Conservation (phyloP, 768 basidiomycete genomes). For the Infundibulicybe gibba region DNA sequence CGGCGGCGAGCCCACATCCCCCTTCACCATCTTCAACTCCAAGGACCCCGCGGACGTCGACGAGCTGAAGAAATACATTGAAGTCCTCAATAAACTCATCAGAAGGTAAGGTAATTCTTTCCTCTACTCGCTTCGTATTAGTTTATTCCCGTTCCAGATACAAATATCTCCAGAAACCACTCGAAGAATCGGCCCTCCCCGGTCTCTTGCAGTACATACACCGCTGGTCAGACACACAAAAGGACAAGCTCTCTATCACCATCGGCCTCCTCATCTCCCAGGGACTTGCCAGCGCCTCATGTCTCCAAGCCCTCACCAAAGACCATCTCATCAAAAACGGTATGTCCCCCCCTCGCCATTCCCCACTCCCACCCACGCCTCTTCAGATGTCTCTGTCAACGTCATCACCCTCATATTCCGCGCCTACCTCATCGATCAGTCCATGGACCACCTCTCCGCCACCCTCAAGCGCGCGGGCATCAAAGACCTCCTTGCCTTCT, state of each 20-base stretch:
- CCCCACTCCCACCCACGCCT: conserved; percentile 1
- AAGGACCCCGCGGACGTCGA: conserved; percentile 75
- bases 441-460: conserved; percentile 85
- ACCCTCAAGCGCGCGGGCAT: conserved; percentile 83
- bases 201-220: conserved; percentile 85
- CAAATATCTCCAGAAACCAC: conserved; percentile 97
- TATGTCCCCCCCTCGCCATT: conserved; percentile 21
- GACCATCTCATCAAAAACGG: conserved; percentile 97
- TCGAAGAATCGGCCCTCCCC: conserved; percentile 83
- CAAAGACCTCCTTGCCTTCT: conserved; percentile 83
- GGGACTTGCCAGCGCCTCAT: conserved; percentile 74
- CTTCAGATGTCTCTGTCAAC: conserved; percentile 68
- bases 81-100: conserved; percentile 94
- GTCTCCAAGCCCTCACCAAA: conserved; percentile 80
- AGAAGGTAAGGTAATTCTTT: conserved; percentile 57
- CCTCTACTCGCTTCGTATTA: not conserved
- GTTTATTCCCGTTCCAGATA: conserved; percentile 53
- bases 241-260: conserved; percentile 81
- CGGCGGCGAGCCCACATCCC: conserved; percentile 78
- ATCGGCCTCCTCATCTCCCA: conserved; percentile 82
- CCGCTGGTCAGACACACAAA: conserved; percentile 74
- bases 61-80: conserved; percentile 90
- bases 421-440: conserved; percentile 75
- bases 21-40: conserved; percentile 85
- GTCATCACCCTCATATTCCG: conserved; percentile 80